phyloP scores from a whole-genome alignment of 2,329 filamentous ascomycete species.

The Furcasterigmium furcatum region DNA sequence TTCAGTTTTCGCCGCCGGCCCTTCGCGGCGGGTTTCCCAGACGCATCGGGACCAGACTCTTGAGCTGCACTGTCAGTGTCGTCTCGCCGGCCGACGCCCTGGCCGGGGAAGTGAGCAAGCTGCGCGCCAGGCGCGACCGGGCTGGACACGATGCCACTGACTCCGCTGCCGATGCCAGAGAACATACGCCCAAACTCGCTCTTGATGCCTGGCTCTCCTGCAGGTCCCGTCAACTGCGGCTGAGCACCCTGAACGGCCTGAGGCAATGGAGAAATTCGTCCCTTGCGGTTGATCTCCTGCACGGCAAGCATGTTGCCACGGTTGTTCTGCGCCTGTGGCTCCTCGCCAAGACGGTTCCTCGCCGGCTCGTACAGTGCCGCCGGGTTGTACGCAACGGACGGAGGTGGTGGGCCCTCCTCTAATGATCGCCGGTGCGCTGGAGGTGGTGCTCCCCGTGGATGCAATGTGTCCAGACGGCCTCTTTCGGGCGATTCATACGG shows the following conservation, averaged over 20 bases:
- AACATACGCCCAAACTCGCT: constrained; percentile 95
- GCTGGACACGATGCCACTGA: constrained; percentile 48
- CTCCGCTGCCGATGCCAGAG: constrained; percentile 74
- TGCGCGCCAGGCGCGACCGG: constrained; percentile 40
- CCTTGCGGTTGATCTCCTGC: constrained; percentile 77
- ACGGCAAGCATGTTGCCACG: constrained; percentile 67
- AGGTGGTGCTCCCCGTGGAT: constrained; percentile 26
- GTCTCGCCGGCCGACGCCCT: constrained; percentile 46
- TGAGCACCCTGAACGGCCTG: constrained; percentile 94
- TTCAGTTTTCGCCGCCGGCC: constrained; percentile 69
- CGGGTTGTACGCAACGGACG: constrained; percentile 46
- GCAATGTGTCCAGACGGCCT: constrained; percentile 18
- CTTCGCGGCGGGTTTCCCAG: constrained; percentile 38
- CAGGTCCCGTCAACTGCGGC: constrained; percentile 72
- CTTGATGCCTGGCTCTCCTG: constrained; percentile 85
- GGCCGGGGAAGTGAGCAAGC: constrained; percentile 40
- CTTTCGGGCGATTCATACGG: constrained; percentile 22
- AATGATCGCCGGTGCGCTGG: constrained; percentile 35
- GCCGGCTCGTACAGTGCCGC: constrained; percentile 39
- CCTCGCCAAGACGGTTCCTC: constrained; percentile 40
- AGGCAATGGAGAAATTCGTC: constrained; percentile 81
- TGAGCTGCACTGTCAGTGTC: constrained; percentile 42
- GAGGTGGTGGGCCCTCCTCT: constrained; percentile 48
- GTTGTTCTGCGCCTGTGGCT: constrained; percentile 42
- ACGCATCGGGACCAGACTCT: constrained; percentile 39